Conservation (phyloP, 345 rosid genomes). For the Sisymbrium altissimum region DNA sequence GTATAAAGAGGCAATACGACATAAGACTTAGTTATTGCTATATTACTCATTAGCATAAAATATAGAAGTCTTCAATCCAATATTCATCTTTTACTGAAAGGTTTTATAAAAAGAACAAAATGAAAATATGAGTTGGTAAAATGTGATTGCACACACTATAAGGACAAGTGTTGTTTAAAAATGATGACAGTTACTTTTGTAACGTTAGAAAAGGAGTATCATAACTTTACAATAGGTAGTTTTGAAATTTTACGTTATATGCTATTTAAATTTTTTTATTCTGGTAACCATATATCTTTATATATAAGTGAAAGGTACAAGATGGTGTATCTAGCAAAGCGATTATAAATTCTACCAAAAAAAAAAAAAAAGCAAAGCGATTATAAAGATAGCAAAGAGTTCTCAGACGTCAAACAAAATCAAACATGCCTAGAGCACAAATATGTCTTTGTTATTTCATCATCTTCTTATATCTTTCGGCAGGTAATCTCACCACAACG, state of each 20-base stretch:
- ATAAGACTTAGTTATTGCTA: too few relatives aligned
- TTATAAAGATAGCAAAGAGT: background rate
- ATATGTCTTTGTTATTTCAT: background rate
- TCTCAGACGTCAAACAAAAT: background rate
- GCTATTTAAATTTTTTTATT: too few relatives aligned
- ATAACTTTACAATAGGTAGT: background rate
- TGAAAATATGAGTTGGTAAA: background rate
- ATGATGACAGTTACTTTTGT: background rate
- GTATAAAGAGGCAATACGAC: too few relatives aligned
- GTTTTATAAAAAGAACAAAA: background rate
- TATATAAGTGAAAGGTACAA: background rate
- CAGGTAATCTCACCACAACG: background rate
- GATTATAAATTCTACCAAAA: too few relatives aligned
- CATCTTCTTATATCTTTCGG: background rate
- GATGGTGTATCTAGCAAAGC: background rate
- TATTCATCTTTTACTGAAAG: background rate
- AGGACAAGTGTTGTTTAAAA: background rate
- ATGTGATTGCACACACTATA: background rate
- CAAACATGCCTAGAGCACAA: conserved; percentile 5
- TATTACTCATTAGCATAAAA: background rate
- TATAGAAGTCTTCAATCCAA: background rate
- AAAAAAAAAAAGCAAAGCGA: too few relatives aligned
- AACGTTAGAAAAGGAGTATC: background rate
- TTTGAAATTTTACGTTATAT: too few relatives aligned
- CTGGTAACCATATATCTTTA: background rate